phyloP scores from a whole-genome alignment of 2,329 filamentous ascomycete genomes.

The Calonectria pseudoreteaudii region DNA sequence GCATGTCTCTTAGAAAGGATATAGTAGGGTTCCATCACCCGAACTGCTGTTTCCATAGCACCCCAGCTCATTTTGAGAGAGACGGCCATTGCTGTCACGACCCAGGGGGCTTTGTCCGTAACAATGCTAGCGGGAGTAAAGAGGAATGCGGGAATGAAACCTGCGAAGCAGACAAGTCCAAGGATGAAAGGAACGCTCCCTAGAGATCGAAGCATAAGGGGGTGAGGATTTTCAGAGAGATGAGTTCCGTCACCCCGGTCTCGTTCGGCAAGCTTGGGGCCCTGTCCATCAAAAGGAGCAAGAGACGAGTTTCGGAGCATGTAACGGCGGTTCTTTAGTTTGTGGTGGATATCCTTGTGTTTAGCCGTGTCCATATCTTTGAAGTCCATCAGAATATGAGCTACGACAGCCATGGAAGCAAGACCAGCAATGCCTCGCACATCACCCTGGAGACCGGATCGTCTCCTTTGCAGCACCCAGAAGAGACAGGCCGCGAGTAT shows the following conservation, averaged over 20 bases:
- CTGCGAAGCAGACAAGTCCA: conserved; percentile 67
- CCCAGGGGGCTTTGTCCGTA: conserved; percentile 72
- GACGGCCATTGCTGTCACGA: conserved; percentile 74
- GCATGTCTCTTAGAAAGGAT: conserved; percentile 75
- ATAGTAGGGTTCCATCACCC: conserved; percentile 81
- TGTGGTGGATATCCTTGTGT: conserved; percentile 74
- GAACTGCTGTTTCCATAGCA: conserved; percentile 75
- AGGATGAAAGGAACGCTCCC: conserved; percentile 72
- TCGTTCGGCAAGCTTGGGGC: conserved; percentile 53
- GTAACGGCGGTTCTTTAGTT: conserved; percentile 75
- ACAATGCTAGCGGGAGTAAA: conserved; percentile 67
- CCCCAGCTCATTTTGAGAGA: conserved; percentile 76
- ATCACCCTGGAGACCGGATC: conserved; percentile 74
- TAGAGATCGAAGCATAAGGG: conserved; percentile 72
- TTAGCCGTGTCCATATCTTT: conserved; percentile 76
- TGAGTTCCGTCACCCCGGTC: conserved; percentile 63
- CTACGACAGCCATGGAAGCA: conserved; percentile 80
- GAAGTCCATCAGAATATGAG: conserved; percentile 80
- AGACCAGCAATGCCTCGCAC: conserved; percentile 80
- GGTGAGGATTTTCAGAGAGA: conserved; percentile 72
- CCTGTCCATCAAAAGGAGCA: conserved; percentile 70
- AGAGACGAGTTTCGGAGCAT: conserved; percentile 77
- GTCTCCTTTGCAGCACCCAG: conserved; percentile 70
- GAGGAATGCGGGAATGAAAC: conserved; percentile 70
- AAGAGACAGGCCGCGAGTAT: conserved; percentile 68